Conservation (phyloP, 306 rosid genomes). For the Vigna hirtella region DNA sequence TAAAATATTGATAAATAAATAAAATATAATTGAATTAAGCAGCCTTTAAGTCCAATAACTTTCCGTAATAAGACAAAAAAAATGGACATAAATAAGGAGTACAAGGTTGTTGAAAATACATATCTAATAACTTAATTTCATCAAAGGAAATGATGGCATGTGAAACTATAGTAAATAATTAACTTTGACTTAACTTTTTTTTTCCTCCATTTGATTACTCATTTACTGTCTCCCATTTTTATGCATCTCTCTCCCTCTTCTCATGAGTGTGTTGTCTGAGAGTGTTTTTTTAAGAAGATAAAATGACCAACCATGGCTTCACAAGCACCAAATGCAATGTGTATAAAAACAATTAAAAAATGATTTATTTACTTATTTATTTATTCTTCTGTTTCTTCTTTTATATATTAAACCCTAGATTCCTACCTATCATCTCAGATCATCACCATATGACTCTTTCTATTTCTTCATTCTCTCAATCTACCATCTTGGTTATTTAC, state of each 20-base stretch:
- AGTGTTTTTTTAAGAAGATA: neutral
- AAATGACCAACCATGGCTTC: neutral
- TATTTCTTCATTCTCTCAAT: neutral
- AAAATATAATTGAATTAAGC: too few species aligned
- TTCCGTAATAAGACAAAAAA: too few species aligned
- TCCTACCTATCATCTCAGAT: neutral
- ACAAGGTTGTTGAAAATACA: neutral
- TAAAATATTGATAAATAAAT: too few species aligned
- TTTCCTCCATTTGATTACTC: constrained; percentile 4
- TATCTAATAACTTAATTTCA: neutral
- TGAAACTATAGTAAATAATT: neutral
- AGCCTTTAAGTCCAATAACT: too few species aligned
- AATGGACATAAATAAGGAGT: neutral
- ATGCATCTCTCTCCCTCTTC: constrained; percentile 5
- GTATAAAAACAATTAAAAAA: neutral
- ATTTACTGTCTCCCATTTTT: constrained; percentile 1
- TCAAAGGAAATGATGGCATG: constrained; percentile 20
- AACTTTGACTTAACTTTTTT: neutral
- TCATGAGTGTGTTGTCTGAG: neutral
- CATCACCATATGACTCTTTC: neutral
- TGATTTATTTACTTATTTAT: too few species aligned
- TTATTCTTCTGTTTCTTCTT: neutral
- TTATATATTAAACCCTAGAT: neutral
- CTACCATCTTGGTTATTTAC: neutral
- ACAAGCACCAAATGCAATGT: neutral